Evolutionary conservation across 2,329 filamentous ascomycete genomes (phyloP), one percentile per base, ranked within the genome.

Genomic region (Tolypocladium inflatum): DNA sequence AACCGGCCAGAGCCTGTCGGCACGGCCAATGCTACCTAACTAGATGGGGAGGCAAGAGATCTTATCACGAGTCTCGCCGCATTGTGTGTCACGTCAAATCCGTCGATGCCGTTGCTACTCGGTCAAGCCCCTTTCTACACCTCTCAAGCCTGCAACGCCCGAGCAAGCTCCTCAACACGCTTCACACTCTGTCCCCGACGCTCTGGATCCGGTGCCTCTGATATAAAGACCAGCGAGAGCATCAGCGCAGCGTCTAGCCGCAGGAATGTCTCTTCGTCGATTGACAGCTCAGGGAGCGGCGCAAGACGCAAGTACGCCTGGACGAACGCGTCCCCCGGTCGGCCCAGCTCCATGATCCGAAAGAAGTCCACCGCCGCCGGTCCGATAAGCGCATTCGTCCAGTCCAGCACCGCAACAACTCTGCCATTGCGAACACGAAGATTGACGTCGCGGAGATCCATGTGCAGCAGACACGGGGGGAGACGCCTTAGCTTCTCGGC

Each of bases 1-100:
- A 82, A 82, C 60, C 80, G 93, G 53, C 93, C 93, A 6, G 93
- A 97, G 74, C 93, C 93, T 52, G 89, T 96, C 57, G 84, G 85
- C n/a, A 59, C 61, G 30, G 53, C 58, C n/a, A 56, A 59, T 30
- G 60, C 55, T 35, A 8, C 56, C 39, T 60, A 58, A 54, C 3
- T 15, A n/a, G 26, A 41, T 11, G 30, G 23, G 8, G 30, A 42
- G 30, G 35, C 17, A 33, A 7, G 5, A 13, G 4, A n/a, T 10
- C 2, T 11, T 4, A 13, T 13, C 48, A 51, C 37, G 48, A 15
- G 19, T 15, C 5, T 35, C 48, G n/a, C 35, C 19, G 11, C 48
- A 15, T 21, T 37, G 30, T 26, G 43, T 17, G n/a, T 11, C 11
- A 21, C 43, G 43, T 6, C 43, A 26, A 26, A 10, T 17, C 48